Evolutionary conservation across 495 filamentous ascomycete genomes (phyloP).

Genomic region (Jackrogersella multiformis): DNA sequence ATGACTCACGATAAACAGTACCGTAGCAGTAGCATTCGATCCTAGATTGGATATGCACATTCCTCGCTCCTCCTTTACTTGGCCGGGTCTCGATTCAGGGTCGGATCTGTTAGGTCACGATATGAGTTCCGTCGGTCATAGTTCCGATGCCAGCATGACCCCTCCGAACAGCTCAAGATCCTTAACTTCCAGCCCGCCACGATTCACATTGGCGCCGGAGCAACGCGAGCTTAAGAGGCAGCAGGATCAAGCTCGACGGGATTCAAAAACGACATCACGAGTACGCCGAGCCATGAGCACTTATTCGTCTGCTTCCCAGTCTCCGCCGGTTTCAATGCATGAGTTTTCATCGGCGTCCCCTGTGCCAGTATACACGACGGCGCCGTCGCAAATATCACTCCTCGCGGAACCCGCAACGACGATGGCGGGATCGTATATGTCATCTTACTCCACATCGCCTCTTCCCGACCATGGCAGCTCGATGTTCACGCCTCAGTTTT

Average conservation of each 20-base stretch:
- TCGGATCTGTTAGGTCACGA: slow-evolving; percentile 53
- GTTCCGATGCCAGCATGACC: slow-evolving; percentile 55
- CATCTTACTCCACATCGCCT: slow-evolving; percentile 55
- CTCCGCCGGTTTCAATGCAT: slow-evolving; percentile 51
- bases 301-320: slow-evolving; percentile 53
- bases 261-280: slow-evolving; percentile 52
- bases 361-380: slow-evolving; percentile 58
- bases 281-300: slow-evolving; percentile 53
- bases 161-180: slow-evolving; percentile 57
- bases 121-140: slow-evolving; percentile 47
- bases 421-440: slow-evolving; percentile 50
- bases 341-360: slow-evolving; percentile 53
- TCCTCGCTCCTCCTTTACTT: slow-evolving; percentile 53
- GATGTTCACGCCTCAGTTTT: slow-evolving; percentile 51
- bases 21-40: slow-evolving; percentile 58
- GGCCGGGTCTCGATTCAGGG: slow-evolving; percentile 56
- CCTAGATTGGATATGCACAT: slow-evolving; percentile 56
- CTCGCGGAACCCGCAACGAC: slow-evolving; percentile 54
- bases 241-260: slow-evolving; percentile 56
- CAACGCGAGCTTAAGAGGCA: slow-evolving; percentile 61
- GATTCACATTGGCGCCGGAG: slow-evolving; percentile 55
- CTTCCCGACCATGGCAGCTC: slow-evolving; percentile 52
- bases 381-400: slow-evolving; percentile 55
- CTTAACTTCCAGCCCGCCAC: slow-evolving; percentile 57
- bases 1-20: slow-evolving; percentile 42